Base-by-base conservation (phyloP, 805 yeast genomes). In the Candida arabinofermentans region DNA sequence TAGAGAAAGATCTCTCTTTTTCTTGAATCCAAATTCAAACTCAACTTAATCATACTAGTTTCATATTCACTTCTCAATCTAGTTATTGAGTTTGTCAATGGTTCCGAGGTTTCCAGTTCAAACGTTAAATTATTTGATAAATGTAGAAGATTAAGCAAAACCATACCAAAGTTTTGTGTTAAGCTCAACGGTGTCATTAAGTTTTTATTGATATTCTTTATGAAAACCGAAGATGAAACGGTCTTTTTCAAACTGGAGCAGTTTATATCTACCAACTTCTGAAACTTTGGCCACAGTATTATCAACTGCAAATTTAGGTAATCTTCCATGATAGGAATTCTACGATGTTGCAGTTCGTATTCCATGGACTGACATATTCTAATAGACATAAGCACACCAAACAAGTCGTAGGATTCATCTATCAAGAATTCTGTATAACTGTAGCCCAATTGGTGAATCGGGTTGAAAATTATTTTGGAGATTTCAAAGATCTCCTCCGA, bases 241-340 rank as follows among this genome's bases (percentile, higher is more conserved):
- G 59, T 74, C 39, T 70, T 75, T 47, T 83, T 81, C 59, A 88
- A 65, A 37, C 81, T 76, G 17, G 80, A 84, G 52, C 96, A 83
- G 53, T 91, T 86, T 26, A 76, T 65, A 58, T 89, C 96, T 32
- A 90, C 74, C 26, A 87, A 68, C 35, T 70, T 72, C 54, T 89
- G 90, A 55, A 90, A 85, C 44, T 75, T 79, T 0, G 97, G 96
- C 98, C 98, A 93, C 34, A 91, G 65, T 3, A 74, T 60, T 39
- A 87, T 75, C 46, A 81, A 62, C 47, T 84, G 79, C 13, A 77
- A 68, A 51, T 84, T 80, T 48, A 83, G 70, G 58, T 83, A 86
- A 44, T 79, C 85, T 47, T 82, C 87, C 59, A 81, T 65, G 5
- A 79, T 79, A 0, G 95, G 90, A 2, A 84, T 78, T 42, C 75